phyloP scores from a whole-genome alignment of 2,329 filamentous ascomycete genomes.

The Botryotinia narcissicola region DNA sequence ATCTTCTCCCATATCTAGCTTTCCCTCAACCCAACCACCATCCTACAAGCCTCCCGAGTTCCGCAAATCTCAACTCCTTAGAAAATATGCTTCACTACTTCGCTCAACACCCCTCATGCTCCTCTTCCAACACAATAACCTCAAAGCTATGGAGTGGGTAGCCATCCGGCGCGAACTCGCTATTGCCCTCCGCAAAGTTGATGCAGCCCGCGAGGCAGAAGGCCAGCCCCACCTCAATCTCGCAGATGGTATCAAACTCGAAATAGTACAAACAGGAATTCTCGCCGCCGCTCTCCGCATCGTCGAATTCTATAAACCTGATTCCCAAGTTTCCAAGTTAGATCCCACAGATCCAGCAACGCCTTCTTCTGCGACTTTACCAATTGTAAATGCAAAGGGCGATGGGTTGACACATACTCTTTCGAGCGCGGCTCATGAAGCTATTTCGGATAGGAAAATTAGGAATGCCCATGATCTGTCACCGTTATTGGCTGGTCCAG shows the following conservation, averaged over 20 bases:
- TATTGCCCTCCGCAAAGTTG: conserved; percentile 59
- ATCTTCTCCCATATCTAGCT: conserved; percentile 41
- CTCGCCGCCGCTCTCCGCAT: conserved; percentile 82
- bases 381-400: conserved; percentile 25
- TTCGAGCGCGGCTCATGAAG: conserved; percentile 44
- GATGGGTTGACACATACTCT: conserved; percentile 55
- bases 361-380: conserved; percentile 28
- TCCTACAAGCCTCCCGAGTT: conserved; percentile 83
- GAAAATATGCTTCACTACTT: conserved; percentile 70
- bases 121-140: conserved; percentile 73
- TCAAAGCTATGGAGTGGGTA: conserved; percentile 66
- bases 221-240: conserved; percentile 47
- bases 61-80: conserved; percentile 83
- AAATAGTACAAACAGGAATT: conserved; percentile 86
- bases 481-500: conserved; percentile 75
- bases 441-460: conserved; percentile 39
- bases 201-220: conserved; percentile 50
- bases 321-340: conserved; percentile 35
- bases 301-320: conserved; percentile 74
- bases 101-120: conserved; percentile 69
- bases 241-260: conserved; percentile 65
- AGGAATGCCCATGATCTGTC: conserved; percentile 61
- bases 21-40: conserved; percentile 71
- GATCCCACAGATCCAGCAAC: conserved; percentile 28
- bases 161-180: conserved; percentile 63